phyloP scores from a whole-genome alignment of 257 asterid species.

The Petunia axillaris region DNA sequence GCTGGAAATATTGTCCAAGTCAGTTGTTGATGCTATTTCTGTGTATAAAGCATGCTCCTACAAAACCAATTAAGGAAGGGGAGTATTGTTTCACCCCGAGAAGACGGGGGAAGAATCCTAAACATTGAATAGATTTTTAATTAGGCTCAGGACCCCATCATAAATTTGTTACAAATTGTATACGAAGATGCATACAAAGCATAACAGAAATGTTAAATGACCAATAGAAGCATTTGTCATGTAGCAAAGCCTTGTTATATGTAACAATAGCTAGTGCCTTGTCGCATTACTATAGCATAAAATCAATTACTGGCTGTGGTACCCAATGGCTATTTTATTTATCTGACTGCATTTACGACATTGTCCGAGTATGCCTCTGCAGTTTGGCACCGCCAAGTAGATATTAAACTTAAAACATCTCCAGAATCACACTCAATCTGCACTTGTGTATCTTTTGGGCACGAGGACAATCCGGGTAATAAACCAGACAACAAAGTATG shows the following conservation, averaged over 20 bases:
- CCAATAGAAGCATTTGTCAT: not conserved
- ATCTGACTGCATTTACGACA: not conserved
- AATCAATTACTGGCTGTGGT: not conserved
- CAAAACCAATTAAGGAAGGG: not conserved
- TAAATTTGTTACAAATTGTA: not conserved
- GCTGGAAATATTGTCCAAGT: conserved; percentile 26
- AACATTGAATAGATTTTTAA: not conserved
- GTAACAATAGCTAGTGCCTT: conserved; percentile 1
- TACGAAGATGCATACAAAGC: conserved; percentile 20
- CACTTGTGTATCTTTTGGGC: not conserved
- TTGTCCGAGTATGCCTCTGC: not conserved
- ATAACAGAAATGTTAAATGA: conserved; percentile 13
- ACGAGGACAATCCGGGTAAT: not conserved
- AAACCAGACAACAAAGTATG: not conserved
- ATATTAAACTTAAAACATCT: too few relatives aligned
- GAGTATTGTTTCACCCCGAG: not conserved
- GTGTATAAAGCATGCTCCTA: not conserved
- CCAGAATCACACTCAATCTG: not conserved
- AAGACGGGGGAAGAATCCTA: not conserved
- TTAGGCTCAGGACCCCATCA: not conserved
- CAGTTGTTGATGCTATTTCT: not conserved
- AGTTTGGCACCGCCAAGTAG: not conserved
- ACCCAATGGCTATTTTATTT: not conserved
- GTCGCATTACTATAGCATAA: not conserved
- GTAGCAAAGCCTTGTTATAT: conserved; percentile 1